Conservation (phyloP, 495 filamentous ascomycete genomes). For the Pseudoneurospora amorphoporcata region DNA sequence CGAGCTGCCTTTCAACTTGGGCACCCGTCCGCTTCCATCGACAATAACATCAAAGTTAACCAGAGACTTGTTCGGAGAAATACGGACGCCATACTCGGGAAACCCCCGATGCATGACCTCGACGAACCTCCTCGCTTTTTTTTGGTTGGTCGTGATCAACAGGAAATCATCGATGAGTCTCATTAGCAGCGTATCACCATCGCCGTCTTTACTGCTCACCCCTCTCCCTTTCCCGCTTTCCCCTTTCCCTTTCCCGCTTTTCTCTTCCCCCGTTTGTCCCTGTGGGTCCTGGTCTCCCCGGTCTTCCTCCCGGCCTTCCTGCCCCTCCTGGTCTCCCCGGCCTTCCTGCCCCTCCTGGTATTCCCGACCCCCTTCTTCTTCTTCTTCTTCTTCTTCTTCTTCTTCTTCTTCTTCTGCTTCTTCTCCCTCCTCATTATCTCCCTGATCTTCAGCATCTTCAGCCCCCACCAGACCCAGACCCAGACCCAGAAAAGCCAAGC, state of each 20-base stretch:
- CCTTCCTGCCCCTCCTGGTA: no score
- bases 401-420: no score
- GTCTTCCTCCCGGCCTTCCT: no score
- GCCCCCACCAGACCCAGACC: no score
- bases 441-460: no score
- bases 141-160: slow-evolving; percentile 61
- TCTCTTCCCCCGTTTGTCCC: no score
- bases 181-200: slow-evolving; percentile 57
- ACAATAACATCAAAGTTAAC: slow-evolving; percentile 69
- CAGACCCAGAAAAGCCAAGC: slow-evolving; percentile 45
- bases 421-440: no score
- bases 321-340: no score
- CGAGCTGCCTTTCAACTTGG: slow-evolving; percentile 32
- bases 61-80: slow-evolving; percentile 72
- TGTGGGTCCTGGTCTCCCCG: no score
- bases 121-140: slow-evolving; percentile 60
- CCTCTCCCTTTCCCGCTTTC: not conserved
- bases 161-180: slow-evolving; percentile 88
- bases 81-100: slow-evolving; percentile 65
- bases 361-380: not conserved
- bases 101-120: slow-evolving; percentile 69
- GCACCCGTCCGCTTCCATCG: slow-evolving; percentile 39
- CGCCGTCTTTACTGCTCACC: slow-evolving; percentile 8
- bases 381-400: not conserved
- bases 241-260: not conserved